Evolutionary conservation across 2,329 filamentous ascomycete genomes (phyloP).

Genomic region (Fusarium euwallaceae): DNA sequence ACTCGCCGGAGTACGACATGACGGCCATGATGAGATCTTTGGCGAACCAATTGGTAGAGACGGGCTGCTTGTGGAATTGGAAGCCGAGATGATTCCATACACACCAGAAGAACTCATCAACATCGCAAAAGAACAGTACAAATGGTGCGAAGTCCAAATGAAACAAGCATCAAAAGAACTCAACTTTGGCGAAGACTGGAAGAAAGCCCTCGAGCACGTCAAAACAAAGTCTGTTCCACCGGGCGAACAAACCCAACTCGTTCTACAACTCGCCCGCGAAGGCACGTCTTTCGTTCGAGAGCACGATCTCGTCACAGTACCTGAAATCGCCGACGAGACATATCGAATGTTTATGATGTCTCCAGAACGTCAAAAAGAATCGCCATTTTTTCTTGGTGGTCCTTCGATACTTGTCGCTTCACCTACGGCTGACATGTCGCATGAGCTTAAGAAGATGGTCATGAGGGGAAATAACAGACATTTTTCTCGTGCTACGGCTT

Average conservation of each 20-base stretch:
- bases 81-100: slow-evolving; percentile 70
- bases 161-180: slow-evolving; percentile 62
- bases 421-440: slow-evolving; percentile 64
- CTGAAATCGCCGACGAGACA: slow-evolving; percentile 64
- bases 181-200: slow-evolving; percentile 64
- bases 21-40: slow-evolving; percentile 64
- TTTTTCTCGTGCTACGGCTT: slow-evolving; percentile 70
- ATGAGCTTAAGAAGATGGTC: slow-evolving; percentile 69
- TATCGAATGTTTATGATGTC: slow-evolving; percentile 71
- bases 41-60: slow-evolving; percentile 68
- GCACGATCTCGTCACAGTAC: slow-evolving; percentile 68
- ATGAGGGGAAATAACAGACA: slow-evolving; percentile 71
- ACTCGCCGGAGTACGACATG: slow-evolving; percentile 60
- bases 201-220: slow-evolving; percentile 66
- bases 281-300: slow-evolving; percentile 66
- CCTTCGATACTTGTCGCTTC: slow-evolving; percentile 67
- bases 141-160: slow-evolving; percentile 70
- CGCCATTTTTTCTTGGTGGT: slow-evolving; percentile 72
- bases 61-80: slow-evolving; percentile 64
- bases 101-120: slow-evolving; percentile 67
- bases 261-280: slow-evolving; percentile 64
- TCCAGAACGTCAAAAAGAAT: slow-evolving; percentile 64
- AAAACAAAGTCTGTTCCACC: slow-evolving; percentile 68
- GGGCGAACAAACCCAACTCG: slow-evolving; percentile 65
- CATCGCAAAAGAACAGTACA: slow-evolving; percentile 64